Evolutionary conservation across 2,329 filamentous ascomycete genomes (phyloP).

Genomic region (Monilinia vaccinii-corymbosi): DNA sequence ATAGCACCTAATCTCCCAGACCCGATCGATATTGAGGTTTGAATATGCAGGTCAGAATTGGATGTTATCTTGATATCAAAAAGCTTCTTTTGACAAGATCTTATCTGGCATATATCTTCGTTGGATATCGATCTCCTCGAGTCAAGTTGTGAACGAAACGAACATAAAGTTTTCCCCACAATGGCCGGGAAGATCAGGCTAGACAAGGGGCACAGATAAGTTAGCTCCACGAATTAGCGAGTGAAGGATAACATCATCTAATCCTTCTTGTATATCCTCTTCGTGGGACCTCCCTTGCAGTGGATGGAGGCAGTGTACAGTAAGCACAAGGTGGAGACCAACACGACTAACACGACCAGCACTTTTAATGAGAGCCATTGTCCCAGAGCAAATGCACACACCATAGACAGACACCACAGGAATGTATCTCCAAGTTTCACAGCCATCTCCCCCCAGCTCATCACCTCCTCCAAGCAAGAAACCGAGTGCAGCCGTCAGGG

Average conservation of each 20-base stretch:
- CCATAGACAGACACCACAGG: background rate
- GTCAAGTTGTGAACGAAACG: background rate
- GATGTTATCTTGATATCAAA: background rate
- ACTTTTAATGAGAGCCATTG: background rate
- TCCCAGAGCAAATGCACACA: background rate
- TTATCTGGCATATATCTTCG: background rate
- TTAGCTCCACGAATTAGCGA: background rate
- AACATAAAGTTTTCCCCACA: slow-evolving; percentile 5
- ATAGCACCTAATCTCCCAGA: too few relatives aligned
- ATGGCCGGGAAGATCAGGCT: background rate
- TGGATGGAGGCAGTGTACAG: background rate
- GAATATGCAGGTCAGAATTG: background rate
- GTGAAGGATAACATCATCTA: too few relatives aligned
- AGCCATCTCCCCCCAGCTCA: background rate
- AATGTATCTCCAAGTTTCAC: background rate
- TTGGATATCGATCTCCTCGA: background rate
- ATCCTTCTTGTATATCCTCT: background rate
- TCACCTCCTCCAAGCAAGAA: background rate
- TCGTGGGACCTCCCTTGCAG: background rate
- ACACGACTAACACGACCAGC: background rate
- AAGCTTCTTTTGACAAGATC: background rate
- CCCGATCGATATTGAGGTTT: background rate
- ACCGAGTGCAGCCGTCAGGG: background rate
- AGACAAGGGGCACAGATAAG: background rate
- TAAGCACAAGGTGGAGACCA: background rate